Evolutionary conservation across 2,329 filamentous ascomycete genomes (phyloP).

Genomic region (Phialemoniopsis sp.): DNA sequence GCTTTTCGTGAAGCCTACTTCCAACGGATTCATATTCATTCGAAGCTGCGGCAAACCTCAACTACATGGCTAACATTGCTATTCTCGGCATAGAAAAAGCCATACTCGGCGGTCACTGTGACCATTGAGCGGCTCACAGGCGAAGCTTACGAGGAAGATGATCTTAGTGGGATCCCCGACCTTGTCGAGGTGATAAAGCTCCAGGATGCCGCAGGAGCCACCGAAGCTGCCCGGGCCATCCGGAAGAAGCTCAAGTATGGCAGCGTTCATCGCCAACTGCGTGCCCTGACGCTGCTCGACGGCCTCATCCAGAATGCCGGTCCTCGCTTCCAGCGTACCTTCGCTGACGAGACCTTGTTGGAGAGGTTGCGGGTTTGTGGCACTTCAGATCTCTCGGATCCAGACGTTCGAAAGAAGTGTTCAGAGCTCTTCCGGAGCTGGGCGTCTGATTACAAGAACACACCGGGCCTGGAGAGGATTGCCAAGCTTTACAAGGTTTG

Average conservation of each 20-base stretch:
- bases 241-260: conserved; percentile 99
- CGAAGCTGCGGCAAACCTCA: too few relatives aligned
- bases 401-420: conserved; percentile 83
- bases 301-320: conserved; percentile 94
- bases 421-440: conserved; percentile 82
- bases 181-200: conserved; percentile 91
- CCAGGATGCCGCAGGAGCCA: conserved; percentile 72
- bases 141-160: conserved; percentile 86
- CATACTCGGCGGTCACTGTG: conserved; percentile 90
- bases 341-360: conserved; percentile 86
- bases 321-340: conserved; percentile 76
- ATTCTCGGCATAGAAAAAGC: conserved; percentile 59
- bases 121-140: conserved; percentile 87
- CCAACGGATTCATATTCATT: too few relatives aligned
- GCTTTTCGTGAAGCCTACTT: too few relatives aligned
- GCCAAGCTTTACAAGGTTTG: conserved; percentile 68
- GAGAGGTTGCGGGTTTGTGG: conserved; percentile 87
- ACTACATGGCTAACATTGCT: too few relatives aligned
- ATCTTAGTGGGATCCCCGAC: conserved; percentile 86
- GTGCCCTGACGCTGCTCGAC: conserved; percentile 84
- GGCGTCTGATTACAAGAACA: conserved; percentile 77
- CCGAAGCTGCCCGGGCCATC: conserved; percentile 85
- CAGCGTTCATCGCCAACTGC: conserved; percentile 85
- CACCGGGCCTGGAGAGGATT: conserved; percentile 74
- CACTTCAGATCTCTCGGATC: conserved; percentile 79